These are phyloP conservation scores for Silene latifolia DNA, from an alignment of 148 eudicot genomes.

Conservation along the genomic window DNA sequence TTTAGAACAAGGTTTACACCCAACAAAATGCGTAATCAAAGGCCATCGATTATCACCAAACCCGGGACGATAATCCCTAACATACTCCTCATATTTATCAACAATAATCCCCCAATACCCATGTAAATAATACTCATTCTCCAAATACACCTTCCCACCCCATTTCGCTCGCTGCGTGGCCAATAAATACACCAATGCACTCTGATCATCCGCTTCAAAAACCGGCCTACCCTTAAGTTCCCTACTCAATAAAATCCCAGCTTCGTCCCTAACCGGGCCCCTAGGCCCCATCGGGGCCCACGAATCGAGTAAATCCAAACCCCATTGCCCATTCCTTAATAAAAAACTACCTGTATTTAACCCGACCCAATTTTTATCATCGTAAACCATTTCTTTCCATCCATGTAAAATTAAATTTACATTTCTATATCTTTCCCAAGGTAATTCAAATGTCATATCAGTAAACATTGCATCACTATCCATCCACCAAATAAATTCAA, in stretches of 20 bases:
- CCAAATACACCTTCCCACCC: slow-evolving; percentile 71
- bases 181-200: slow-evolving; percentile 69
- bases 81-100: slow-evolving; percentile 60
- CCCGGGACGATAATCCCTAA: slow-evolving; percentile 59
- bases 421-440: slow-evolving; percentile 62
- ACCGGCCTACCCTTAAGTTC: slow-evolving; percentile 67
- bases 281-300: slow-evolving; percentile 81
- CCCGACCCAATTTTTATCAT: slow-evolving; percentile 75
- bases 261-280: slow-evolving; percentile 58
- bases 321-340: slow-evolving; percentile 69
- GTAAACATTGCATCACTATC: slow-evolving; percentile 90
- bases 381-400: slow-evolving; percentile 71
- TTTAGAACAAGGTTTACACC: slow-evolving; percentile 74
- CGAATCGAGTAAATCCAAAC: slow-evolving; percentile 61
- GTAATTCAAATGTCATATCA: slow-evolving; percentile 74
- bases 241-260: slow-evolving; percentile 51
- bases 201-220: slow-evolving; percentile 85
- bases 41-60: slow-evolving; percentile 83
- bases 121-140: slow-evolving; percentile 60
- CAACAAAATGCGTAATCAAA: slow-evolving; percentile 75
- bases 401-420: slow-evolving; percentile 67
- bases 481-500: slow-evolving; percentile 91
- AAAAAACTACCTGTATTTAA: slow-evolving; percentile 69
- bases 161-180: slow-evolving; percentile 55
- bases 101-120: slow-evolving; percentile 82